phyloP scores from a whole-genome alignment of 2,329 filamentous ascomycete species.

The Capronia epimyces region DNA sequence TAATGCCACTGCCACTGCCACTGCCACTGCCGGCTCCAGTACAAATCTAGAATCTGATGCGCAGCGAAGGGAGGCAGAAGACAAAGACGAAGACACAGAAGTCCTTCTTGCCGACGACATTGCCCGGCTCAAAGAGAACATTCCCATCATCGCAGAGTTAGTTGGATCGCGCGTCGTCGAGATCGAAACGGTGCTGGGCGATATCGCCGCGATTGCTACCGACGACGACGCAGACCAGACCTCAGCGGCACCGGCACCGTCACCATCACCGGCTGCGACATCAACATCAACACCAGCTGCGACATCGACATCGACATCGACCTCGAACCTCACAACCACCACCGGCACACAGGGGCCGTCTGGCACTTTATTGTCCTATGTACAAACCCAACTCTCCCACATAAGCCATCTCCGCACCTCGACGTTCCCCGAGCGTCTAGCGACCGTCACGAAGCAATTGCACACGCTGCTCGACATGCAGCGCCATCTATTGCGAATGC shows the following conservation, averaged over 20 bases:
- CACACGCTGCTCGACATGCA: conserved; percentile 11
- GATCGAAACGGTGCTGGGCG: conserved; percentile 3
- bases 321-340: not conserved
- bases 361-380: not conserved
- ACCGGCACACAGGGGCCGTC: not conserved
- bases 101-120: conserved; percentile 10
- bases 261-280: not conserved
- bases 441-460: conserved; percentile 4
- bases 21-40: not conserved
- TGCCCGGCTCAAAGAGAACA: conserved; percentile 8
- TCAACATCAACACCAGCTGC: too few relatives aligned
- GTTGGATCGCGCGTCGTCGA: conserved; percentile 5
- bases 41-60: not conserved
- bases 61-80: not conserved
- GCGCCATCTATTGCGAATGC: conserved; percentile 4
- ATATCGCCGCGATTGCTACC: conserved; percentile 1
- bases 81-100: not conserved
- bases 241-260: not conserved
- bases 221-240: not conserved
- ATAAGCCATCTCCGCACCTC: conserved; percentile 6
- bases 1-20: not conserved
- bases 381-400: conserved; percentile 4
- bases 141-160: conserved; percentile 1
- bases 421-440: conserved; percentile 4
- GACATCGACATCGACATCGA: not conserved